phyloP scores from a whole-genome alignment of 495 filamentous ascomycete genomes.

The Neurospora tetrasperma region DNA sequence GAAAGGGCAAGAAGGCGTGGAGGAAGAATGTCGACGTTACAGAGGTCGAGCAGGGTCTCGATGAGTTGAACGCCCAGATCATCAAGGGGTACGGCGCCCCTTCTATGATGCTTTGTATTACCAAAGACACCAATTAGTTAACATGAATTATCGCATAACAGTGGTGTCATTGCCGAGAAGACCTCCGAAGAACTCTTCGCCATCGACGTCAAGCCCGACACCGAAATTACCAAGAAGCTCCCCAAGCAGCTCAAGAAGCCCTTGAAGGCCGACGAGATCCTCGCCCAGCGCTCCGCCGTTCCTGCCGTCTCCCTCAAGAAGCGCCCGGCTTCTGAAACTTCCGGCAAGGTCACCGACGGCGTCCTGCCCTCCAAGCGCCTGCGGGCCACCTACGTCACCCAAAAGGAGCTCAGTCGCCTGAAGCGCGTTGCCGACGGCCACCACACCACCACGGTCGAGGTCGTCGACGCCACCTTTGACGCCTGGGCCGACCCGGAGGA shows the following conservation, averaged over 20 bases:
- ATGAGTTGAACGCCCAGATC: conserved; percentile 74
- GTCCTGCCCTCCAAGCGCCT: conserved; percentile 65
- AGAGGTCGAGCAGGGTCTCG: conserved; percentile 72
- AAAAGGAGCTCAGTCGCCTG: conserved; percentile 68
- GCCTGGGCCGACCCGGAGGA: conserved; percentile 57
- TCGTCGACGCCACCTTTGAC: conserved; percentile 54
- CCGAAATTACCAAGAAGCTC: conserved; percentile 33
- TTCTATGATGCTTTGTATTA: background rate
- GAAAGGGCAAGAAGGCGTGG: conserved; percentile 98
- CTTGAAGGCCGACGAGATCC: conserved; percentile 82
- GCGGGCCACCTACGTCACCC: conserved; percentile 63
- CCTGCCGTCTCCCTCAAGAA: conserved; percentile 69
- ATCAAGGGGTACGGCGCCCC: conserved; percentile 62
- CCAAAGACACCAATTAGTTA: conserved; percentile 12
- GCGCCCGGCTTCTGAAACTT: conserved; percentile 39
- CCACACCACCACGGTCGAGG: conserved; percentile 43
- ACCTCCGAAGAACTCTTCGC: conserved; percentile 68
- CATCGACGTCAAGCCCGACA: conserved; percentile 53
- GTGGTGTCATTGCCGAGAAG: conserved; percentile 75
- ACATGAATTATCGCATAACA: conserved; percentile 21
- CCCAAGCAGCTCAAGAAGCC: conserved; percentile 55
- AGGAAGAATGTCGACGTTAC: conserved; percentile 93
- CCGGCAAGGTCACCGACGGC: conserved; percentile 43
- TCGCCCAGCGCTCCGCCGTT: conserved; percentile 71
- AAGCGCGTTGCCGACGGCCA: conserved; percentile 67